Percentiles rank a stretch among this genome's conserved stretches.
Evolutionary conservation across 2,329 filamentous ascomycete species (phyloP).

Genomic region (Pseudogymnoascus sp.): DNA sequence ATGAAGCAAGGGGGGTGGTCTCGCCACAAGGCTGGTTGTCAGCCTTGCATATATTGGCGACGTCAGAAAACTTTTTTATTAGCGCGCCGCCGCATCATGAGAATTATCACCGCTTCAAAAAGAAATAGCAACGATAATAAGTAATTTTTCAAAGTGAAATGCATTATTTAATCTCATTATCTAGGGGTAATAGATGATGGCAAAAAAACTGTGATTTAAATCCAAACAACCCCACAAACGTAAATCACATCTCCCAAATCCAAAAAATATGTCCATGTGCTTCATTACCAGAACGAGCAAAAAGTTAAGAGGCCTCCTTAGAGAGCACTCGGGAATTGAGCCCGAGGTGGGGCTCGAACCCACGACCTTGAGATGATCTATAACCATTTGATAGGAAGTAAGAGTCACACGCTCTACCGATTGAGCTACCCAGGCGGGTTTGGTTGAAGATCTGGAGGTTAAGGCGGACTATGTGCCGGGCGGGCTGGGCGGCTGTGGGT

Average conservation of each 20-base stretch:
- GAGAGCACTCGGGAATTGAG: constrained; percentile 5
- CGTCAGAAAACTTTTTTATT: constrained; percentile 8
- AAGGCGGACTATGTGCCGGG: neutral
- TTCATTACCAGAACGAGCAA: neutral
- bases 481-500: neutral
- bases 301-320: neutral
- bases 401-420: constrained; percentile 69
- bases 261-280: neutral
- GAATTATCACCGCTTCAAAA: neutral
- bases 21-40: neutral
- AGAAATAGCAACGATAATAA: neutral
- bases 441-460: constrained; percentile 1
- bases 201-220: neutral
- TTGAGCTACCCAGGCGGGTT: constrained; percentile 45
- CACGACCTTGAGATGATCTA: constrained; percentile 8
- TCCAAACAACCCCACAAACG: neutral
- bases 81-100: neutral
- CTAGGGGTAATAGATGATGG: neutral
- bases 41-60: constrained; percentile 1
- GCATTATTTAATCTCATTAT: too few relatives aligned
- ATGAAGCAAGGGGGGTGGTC: neutral
- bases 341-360: constrained; percentile 8
- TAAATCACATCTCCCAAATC: neutral
- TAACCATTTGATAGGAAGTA: constrained; percentile 23
- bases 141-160: neutral